Evolutionary conservation across 2,329 filamentous ascomycete genomes (phyloP).

Genomic region (Xylariaceae sp.): DNA sequence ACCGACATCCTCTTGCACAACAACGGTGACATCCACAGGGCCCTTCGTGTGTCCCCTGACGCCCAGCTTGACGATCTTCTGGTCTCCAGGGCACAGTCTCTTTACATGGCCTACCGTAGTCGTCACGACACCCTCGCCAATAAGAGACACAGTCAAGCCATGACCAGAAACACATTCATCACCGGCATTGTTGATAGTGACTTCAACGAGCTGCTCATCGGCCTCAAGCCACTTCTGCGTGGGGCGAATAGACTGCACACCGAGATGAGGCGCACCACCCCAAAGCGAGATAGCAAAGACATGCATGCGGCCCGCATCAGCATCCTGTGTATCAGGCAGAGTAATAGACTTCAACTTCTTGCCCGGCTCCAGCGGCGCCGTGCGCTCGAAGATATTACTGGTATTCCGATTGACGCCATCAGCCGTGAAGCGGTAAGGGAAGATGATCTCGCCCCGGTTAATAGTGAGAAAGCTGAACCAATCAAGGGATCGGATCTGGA

Average conservation of each 20-base stretch:
- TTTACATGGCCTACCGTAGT: constrained; percentile 38
- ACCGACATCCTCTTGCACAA: constrained; percentile 18
- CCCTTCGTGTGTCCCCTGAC: constrained; percentile 31
- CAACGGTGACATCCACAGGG: constrained; percentile 23
- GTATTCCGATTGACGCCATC: constrained; percentile 31
- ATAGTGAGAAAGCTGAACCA: constrained; percentile 43
- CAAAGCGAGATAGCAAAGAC: constrained; percentile 40
- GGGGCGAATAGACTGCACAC: constrained; percentile 38
- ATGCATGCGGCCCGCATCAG: constrained; percentile 36
- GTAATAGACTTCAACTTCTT: constrained; percentile 38
- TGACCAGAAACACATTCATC: constrained; percentile 32
- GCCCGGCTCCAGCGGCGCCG: constrained; percentile 34
- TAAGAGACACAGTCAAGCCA: constrained; percentile 31
- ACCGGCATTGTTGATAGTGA: constrained; percentile 26
- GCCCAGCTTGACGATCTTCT: constrained; percentile 36
- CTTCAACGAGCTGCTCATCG: constrained; percentile 38
- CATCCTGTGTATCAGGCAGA: constrained; percentile 35
- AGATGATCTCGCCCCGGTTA: constrained; percentile 42
- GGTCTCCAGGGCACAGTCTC: constrained; percentile 41
- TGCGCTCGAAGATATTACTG: constrained; percentile 43
- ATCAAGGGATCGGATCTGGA: constrained; percentile 40
- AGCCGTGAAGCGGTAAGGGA: constrained; percentile 38
- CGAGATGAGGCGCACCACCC: constrained; percentile 16
- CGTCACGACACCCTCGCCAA: constrained; percentile 38
- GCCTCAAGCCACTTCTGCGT: constrained; percentile 40